Evolutionary conservation across 805 yeast species (phyloP).

Genomic region (Wickerhamiella allomyrinae): DNA sequence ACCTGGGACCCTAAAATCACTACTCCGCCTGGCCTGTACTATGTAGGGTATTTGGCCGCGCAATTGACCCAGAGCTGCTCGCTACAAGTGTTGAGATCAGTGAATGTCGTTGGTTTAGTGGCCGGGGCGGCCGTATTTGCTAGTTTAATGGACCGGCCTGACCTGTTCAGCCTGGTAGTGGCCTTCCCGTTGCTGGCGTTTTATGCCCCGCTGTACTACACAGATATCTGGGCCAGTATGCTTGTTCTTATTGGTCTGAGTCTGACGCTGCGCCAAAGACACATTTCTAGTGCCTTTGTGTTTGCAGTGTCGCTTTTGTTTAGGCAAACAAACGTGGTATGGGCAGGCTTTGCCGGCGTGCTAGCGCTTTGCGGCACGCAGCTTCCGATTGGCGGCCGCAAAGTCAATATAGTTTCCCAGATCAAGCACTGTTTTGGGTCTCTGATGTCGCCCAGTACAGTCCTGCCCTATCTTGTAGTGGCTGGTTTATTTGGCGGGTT

Average conservation of each 20-base stretch:
- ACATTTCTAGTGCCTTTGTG: slow-evolving; percentile 33
- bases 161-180: slow-evolving; percentile 30
- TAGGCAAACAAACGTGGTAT: slow-evolving; percentile 83
- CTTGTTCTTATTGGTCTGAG: slow-evolving; percentile 40
- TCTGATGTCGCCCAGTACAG: neutral
- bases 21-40: slow-evolving; percentile 89
- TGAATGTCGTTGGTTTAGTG: slow-evolving; percentile 37
- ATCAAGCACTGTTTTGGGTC: slow-evolving; percentile 14
- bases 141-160: slow-evolving; percentile 29
- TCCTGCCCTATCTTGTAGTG: slow-evolving; percentile 17
- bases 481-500: slow-evolving; percentile 42
- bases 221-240: slow-evolving; percentile 85
- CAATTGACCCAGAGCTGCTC: slow-evolving; percentile 6
- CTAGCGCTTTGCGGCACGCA: neutral
- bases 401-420: neutral
- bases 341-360: slow-evolving; percentile 48
- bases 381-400: neutral
- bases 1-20: slow-evolving; percentile 84
- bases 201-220: slow-evolving; percentile 68
- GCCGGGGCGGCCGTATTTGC: slow-evolving; percentile 29
- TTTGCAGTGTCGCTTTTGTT: slow-evolving; percentile 55
- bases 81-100: slow-evolving; percentile 31
- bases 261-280: slow-evolving; percentile 16
- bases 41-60: slow-evolving; percentile 18
- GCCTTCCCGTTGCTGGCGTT: slow-evolving; percentile 60